Conservation (phyloP, 331 rosid genomes). For the Malus hybrid region DNA sequence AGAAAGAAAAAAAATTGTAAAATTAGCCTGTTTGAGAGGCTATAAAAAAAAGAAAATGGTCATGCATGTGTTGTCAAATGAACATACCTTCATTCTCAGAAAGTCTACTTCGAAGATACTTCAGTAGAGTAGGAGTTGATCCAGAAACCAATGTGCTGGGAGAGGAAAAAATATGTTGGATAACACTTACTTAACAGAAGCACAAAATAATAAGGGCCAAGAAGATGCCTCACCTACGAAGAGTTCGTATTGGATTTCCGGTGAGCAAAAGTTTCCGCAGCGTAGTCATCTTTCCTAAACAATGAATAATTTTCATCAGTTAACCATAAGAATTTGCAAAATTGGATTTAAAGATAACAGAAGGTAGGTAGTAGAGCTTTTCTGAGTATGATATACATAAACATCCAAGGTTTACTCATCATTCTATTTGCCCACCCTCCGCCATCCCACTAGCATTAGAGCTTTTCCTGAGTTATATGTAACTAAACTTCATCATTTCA, state of each 20-base stretch:
- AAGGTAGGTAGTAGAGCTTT: background rate
- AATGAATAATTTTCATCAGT: conserved; percentile 4
- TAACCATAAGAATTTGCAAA: background rate
- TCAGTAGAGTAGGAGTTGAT: conserved; percentile 66
- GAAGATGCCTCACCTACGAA: conserved; percentile 57
- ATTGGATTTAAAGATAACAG: background rate
- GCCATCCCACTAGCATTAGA: background rate
- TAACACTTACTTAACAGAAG: conserved; percentile 10
- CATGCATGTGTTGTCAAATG: conserved; percentile 11
- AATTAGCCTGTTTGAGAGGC: background rate
- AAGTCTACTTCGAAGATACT: conserved; percentile 77
- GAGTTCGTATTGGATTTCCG: conserved; percentile 83
- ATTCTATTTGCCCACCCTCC: background rate
- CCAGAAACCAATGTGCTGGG: conserved; percentile 88
- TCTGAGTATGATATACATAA: background rate
- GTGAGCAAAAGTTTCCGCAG: conserved; percentile 75
- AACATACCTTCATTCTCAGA: conserved; percentile 66
- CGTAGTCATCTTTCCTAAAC: conserved; percentile 84
- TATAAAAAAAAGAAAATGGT: background rate
- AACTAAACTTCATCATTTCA: background rate
- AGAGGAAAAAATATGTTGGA: conserved; percentile 16
- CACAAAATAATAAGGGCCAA: conserved; percentile 4
- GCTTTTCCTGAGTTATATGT: background rate
- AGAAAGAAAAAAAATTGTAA: background rate
- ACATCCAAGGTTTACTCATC: background rate